These are phyloP conservation scores for Gyrodon lividus DNA, from an alignment of 768 basidiomycete genomes.

Conservation along the genomic window DNA sequence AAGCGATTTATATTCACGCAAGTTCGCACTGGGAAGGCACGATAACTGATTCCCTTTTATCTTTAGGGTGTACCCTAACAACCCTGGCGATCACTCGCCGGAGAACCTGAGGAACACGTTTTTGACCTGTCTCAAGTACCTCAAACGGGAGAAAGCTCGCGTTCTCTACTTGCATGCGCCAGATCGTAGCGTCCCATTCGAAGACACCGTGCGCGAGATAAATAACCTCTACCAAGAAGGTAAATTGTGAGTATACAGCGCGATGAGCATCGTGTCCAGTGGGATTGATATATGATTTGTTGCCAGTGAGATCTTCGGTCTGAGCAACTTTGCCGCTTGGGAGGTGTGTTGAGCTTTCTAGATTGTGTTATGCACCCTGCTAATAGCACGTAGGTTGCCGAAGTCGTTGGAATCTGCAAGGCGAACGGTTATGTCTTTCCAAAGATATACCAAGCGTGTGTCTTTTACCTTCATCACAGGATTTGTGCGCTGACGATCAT, in stretches of 20 bases:
- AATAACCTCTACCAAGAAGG: slow-evolving; percentile 58
- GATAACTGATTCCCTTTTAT: neutral
- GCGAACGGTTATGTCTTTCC: slow-evolving; percentile 54
- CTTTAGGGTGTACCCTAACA: slow-evolving; percentile 39
- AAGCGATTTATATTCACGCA: slow-evolving; percentile 3
- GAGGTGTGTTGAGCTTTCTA: slow-evolving; percentile 35
- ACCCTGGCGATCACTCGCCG: slow-evolving; percentile 43
- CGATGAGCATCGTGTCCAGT: neutral
- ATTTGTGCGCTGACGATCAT: neutral
- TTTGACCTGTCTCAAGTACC: slow-evolving; percentile 41
- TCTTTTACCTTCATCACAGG: slow-evolving; percentile 5
- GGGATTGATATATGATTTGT: neutral
- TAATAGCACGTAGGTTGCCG: slow-evolving; percentile 43
- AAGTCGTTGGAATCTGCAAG: slow-evolving; percentile 56
- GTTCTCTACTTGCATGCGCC: slow-evolving; percentile 62
- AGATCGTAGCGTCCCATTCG: slow-evolving; percentile 55
- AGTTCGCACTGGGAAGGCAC: neutral
- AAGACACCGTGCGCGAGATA: slow-evolving; percentile 52
- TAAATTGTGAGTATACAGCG: slow-evolving; percentile 43
- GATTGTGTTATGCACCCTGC: neutral
- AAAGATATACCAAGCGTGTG: slow-evolving; percentile 54
- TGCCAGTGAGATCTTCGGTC: slow-evolving; percentile 53
- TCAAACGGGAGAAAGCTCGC: slow-evolving; percentile 46
- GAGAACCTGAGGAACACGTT: slow-evolving; percentile 44
- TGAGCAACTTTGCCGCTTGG: slow-evolving; percentile 61